Evolutionary conservation across 1,284 basidiomycete species (phyloP).

Genomic region (Pseudozyma sp.): DNA sequence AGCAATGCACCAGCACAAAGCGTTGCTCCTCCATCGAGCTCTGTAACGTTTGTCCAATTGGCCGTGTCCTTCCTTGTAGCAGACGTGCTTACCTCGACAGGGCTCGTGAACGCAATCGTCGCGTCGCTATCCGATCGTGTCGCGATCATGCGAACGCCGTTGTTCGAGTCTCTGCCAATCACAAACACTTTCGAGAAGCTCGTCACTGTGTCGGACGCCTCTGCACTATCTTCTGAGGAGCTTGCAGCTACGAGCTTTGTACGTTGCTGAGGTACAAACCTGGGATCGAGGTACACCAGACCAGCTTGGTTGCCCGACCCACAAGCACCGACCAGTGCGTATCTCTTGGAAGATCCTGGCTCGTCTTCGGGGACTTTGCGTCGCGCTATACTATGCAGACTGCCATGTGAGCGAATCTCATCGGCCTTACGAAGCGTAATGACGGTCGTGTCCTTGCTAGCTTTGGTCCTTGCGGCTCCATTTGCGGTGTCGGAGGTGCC

Average conservation of each 20-base stretch:
- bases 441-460: constrained; percentile 17
- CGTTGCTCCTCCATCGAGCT: constrained; percentile 15
- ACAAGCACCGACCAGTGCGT: constrained; percentile 31
- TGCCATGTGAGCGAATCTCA: constrained; percentile 30
- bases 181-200: constrained; percentile 30
- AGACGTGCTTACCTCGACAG: not conserved
- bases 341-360: constrained; percentile 20
- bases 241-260: constrained; percentile 5
- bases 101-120: constrained; percentile 18
- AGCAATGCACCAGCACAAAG: constrained; percentile 20
- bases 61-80: not conserved
- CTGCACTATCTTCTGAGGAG: not conserved
- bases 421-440: constrained; percentile 24
- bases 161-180: constrained; percentile 7
- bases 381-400: constrained; percentile 30
- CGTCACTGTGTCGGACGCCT: not conserved
- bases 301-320: constrained; percentile 46
- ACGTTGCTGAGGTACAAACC: constrained; percentile 22
- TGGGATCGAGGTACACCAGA: constrained; percentile 37
- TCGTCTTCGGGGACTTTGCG: constrained; percentile 24
- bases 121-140: not conserved
- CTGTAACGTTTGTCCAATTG: constrained; percentile 6
- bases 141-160: constrained; percentile 17
- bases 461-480: constrained; percentile 5
- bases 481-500: constrained; percentile 55